phyloP scores from a whole-genome alignment of 495 filamentous ascomycete species.

The Parathielavia hyrcaniae region DNA sequence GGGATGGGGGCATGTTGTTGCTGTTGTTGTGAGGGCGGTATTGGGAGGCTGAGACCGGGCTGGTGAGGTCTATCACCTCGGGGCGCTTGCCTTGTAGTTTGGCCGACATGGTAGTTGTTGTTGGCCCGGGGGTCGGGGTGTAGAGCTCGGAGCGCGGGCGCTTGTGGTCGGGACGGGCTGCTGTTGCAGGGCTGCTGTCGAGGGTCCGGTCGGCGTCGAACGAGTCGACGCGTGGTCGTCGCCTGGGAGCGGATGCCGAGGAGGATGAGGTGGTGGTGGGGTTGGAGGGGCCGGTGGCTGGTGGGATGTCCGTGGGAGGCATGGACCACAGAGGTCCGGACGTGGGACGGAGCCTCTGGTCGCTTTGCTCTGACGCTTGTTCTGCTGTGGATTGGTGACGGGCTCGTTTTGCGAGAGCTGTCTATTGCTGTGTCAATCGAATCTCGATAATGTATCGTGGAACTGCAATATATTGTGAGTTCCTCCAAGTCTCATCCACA shows the following conservation, averaged over 20 bases:
- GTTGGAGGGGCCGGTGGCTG: conserved; percentile 5
- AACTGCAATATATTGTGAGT: background rate
- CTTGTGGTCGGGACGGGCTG: conserved; percentile 23
- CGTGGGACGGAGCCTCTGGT: background rate
- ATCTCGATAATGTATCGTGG: too few species aligned
- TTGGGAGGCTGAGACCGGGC: background rate
- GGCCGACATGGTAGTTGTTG: conserved; percentile 27
- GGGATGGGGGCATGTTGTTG: background rate
- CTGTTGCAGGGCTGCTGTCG: background rate
- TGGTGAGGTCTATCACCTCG: conserved; percentile 39
- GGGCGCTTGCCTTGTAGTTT: conserved; percentile 38
- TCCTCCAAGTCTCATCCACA: background rate
- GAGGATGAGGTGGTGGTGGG: background rate
- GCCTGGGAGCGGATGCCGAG: conserved; percentile 3
- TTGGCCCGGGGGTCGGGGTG: conserved; percentile 10
- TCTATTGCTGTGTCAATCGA: background rate
- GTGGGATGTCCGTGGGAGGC: conserved; percentile 9
- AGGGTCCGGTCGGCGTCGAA: conserved; percentile 4
- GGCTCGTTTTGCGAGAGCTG: background rate
- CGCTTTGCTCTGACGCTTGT: background rate
- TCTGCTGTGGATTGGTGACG: background rate
- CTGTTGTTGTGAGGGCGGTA: too few species aligned
- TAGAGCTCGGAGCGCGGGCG: conserved; percentile 29
- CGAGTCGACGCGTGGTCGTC: conserved; percentile 15
- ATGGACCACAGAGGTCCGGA: conserved; percentile 17